phyloP scores from a whole-genome alignment of 345 rosid genomes.

The Eucalyptus pauciflora region DNA sequence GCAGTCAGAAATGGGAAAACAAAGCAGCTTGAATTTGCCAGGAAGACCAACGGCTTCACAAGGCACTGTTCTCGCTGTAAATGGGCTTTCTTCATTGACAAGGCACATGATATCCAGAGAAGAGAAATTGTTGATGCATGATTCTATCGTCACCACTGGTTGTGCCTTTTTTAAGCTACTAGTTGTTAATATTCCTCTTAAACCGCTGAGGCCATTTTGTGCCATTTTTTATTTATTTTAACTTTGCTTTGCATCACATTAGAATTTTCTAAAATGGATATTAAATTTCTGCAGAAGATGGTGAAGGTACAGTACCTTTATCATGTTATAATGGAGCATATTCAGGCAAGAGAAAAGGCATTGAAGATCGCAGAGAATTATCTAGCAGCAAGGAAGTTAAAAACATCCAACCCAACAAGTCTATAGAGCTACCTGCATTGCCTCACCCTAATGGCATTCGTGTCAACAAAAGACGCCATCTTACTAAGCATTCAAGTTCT shows the following conservation, averaged over 20 bases:
- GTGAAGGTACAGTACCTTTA: conserved; percentile 15
- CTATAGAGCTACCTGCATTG: conserved; percentile 14
- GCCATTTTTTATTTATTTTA: background rate
- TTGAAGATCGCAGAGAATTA: conserved; percentile 12
- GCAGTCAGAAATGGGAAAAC: conserved; percentile 15
- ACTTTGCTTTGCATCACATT: background rate
- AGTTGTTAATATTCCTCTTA: background rate
- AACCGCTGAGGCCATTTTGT: background rate
- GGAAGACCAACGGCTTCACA: conserved; percentile 24
- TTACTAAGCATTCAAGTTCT: conserved; percentile 13
- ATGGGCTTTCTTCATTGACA: conserved; percentile 27
- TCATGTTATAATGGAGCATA: conserved; percentile 16
- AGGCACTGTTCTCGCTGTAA: conserved; percentile 19
- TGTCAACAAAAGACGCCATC: conserved; percentile 16
- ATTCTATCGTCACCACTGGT: conserved; percentile 41
- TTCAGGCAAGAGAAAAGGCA: conserved; percentile 16
- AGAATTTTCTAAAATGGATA: background rate
- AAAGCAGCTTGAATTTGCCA: conserved; percentile 10
- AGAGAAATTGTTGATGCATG: conserved; percentile 11
- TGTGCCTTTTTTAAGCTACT: background rate
- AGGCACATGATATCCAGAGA: conserved; percentile 11
- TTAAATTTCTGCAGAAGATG: conserved; percentile 9
- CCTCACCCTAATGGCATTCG: conserved; percentile 15
- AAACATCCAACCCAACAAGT: conserved; percentile 14
- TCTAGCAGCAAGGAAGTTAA: conserved; percentile 17